phyloP scores from a whole-genome alignment of 768 basidiomycete species.

The Naematelia encephala region DNA sequence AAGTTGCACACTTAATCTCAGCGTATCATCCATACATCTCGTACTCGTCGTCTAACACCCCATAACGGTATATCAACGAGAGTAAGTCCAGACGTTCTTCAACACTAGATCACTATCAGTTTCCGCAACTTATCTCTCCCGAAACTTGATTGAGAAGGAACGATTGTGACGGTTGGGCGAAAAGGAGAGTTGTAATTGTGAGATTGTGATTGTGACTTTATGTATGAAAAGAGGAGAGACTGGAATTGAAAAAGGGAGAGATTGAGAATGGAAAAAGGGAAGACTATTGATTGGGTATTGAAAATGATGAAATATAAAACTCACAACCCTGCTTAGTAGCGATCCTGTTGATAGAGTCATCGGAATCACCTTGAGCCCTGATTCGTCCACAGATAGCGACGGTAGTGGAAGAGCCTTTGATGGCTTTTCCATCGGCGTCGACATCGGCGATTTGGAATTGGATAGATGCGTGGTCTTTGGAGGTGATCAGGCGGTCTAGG shows the following conservation, averaged over 20 bases:
- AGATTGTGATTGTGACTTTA: too few species aligned
- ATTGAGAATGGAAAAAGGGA: too few species aligned
- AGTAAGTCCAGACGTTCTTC: conserved; percentile 92
- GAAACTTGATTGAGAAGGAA: not conserved
- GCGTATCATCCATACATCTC: not conserved
- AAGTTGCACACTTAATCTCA: not conserved
- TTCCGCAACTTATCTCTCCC: conserved; percentile 10
- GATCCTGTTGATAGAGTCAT: conserved; percentile 93
- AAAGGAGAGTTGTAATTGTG: too few species aligned
- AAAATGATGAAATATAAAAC: conserved; percentile 53
- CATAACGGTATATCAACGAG: conserved; percentile 62
- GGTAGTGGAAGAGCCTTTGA: conserved; percentile 60
- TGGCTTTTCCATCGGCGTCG: conserved; percentile 65
- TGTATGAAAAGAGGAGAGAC: too few species aligned
- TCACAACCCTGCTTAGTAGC: conserved; percentile 91
- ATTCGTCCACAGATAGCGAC: conserved; percentile 94
- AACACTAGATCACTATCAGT: conserved; percentile 62
- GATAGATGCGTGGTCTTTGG: conserved; percentile 98
- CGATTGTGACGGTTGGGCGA: conserved; percentile 1
- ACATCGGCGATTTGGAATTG: conserved; percentile 94
- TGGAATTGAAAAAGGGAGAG: too few species aligned
- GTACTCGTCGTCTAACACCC: too few species aligned
- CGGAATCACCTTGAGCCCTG: conserved; percentile 89
- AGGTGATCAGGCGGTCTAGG: conserved; percentile 96
- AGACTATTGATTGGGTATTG: too few species aligned